Percentiles rank a stretch among this genome's conserved stretches.
phyloP scores from a whole-genome alignment of 345 rosid species.

The Pseudoturritis turrita region DNA sequence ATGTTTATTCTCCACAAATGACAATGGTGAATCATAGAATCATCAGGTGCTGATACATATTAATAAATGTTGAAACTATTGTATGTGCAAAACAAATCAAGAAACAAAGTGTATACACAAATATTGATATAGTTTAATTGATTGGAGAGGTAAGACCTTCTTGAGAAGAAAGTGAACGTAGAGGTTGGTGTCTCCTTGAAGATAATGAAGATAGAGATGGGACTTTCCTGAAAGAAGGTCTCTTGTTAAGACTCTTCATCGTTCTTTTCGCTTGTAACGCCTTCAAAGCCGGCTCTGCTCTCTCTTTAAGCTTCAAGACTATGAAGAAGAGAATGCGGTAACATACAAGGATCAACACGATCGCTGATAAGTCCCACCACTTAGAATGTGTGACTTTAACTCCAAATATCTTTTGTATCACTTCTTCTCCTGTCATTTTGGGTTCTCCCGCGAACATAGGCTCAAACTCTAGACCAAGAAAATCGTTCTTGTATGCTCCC shows the following conservation, averaged over 20 bases:
- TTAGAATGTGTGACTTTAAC: conserved; percentile 52
- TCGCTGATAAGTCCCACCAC: conserved; percentile 83
- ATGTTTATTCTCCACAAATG: neutral
- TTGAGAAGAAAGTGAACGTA: conserved; percentile 69
- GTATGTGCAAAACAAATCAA: conserved; percentile 22
- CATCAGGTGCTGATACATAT: conserved; percentile 2
- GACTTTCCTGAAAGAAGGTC: conserved; percentile 68
- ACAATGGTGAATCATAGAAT: conserved; percentile 6
- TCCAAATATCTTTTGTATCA: conserved; percentile 53
- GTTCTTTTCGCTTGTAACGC: conserved; percentile 57
- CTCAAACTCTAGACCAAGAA: conserved; percentile 79
- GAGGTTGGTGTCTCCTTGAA: conserved; percentile 66
- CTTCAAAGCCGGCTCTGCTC: conserved; percentile 56
- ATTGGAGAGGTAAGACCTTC: conserved; percentile 84
- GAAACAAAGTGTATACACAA: conserved; percentile 17
- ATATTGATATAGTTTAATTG: conserved; percentile 6
- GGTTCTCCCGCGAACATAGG: conserved; percentile 50
- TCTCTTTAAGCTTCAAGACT: conserved; percentile 78
- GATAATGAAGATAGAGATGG: conserved; percentile 43
- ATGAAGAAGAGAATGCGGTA: conserved; percentile 71
- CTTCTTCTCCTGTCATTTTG: conserved; percentile 55
- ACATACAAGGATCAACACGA: conserved; percentile 54
- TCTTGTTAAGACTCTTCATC: conserved; percentile 51
- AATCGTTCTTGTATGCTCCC: conserved; percentile 93
- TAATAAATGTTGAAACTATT: conserved; percentile 17